Evolutionary conservation across 257 asterid genomes (phyloP).

Genomic region (Capsicum baccatum): DNA sequence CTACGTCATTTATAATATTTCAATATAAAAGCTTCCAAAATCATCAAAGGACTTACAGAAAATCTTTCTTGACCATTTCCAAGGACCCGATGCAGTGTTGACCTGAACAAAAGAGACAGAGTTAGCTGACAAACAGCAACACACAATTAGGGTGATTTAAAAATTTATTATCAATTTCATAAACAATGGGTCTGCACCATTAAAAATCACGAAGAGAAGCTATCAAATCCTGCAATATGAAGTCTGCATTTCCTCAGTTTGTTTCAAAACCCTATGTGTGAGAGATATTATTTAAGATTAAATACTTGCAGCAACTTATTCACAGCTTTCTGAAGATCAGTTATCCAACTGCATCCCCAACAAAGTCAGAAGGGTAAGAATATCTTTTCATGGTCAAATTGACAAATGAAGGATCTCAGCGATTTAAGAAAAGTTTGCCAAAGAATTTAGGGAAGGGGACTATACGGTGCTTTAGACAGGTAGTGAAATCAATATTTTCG

Average conservation of each 20-base stretch:
- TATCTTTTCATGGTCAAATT: neutral
- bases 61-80: slow-evolving; percentile 80
- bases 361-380: neutral
- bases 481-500: neutral
- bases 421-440: neutral
- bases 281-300: neutral
- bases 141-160: slow-evolving; percentile 18
- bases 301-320: neutral
- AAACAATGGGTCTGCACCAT: neutral
- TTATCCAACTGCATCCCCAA: neutral
- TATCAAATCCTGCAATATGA: slow-evolving; percentile 2
- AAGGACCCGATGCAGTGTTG: slow-evolving; percentile 90
- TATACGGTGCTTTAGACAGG: neutral
- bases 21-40: slow-evolving; percentile 22
- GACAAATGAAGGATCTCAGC: neutral
- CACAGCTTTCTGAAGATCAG: neutral
- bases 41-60: slow-evolving; percentile 62
- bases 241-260: slow-evolving; percentile 6
- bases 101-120: slow-evolving; percentile 49
- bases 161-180: neutral
- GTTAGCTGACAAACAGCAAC: slow-evolving; percentile 21
- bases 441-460: neutral
- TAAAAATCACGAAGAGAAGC: neutral
- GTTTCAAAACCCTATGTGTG: neutral
- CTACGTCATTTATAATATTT: neutral